Percentiles rank a stretch among this genome's conserved stretches.
phyloP scores from a whole-genome alignment of 352 stramenopile species.

The Peronospora tabacina region DNA sequence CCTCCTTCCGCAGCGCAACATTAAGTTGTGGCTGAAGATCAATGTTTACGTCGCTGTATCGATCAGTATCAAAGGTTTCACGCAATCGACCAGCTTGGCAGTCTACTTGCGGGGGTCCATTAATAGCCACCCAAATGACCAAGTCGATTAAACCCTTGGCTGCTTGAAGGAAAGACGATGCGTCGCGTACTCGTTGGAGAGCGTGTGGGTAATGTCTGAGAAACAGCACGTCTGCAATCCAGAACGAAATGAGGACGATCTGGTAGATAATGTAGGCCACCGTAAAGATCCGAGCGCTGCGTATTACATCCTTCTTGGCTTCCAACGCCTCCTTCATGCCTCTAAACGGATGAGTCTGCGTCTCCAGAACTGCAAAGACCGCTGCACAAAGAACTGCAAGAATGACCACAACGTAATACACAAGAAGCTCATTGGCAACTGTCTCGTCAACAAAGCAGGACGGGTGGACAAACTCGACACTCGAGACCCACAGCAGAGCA shows the following conservation, averaged over 20 bases:
- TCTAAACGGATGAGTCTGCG: constrained; percentile 54
- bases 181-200: constrained; percentile 42
- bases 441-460: constrained; percentile 73
- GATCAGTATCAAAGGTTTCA: constrained; percentile 38
- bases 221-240: constrained; percentile 52
- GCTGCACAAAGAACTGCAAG: constrained; percentile 59
- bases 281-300: constrained; percentile 73
- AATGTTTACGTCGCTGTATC: constrained; percentile 69
- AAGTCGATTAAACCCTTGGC: constrained; percentile 77
- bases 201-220: constrained; percentile 23
- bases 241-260: constrained; percentile 75
- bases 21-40: constrained; percentile 83
- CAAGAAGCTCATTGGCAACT: constrained; percentile 45
- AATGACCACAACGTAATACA: constrained; percentile 75
- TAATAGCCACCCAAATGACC: constrained; percentile 80
- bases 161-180: constrained; percentile 62
- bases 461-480: constrained; percentile 40
- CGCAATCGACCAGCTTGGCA: constrained; percentile 23
- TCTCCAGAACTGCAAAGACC: constrained; percentile 60
- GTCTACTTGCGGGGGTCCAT: constrained; percentile 34
- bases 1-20: constrained; percentile 76
- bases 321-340: constrained; percentile 73
- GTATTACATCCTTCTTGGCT: constrained; percentile 78
- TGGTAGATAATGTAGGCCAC: constrained; percentile 78
- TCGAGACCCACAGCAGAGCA: constrained; percentile 46